Evolutionary conservation across 1,139 yeast species (phyloP).

Genomic region (Candida tetrigidarum): DNA sequence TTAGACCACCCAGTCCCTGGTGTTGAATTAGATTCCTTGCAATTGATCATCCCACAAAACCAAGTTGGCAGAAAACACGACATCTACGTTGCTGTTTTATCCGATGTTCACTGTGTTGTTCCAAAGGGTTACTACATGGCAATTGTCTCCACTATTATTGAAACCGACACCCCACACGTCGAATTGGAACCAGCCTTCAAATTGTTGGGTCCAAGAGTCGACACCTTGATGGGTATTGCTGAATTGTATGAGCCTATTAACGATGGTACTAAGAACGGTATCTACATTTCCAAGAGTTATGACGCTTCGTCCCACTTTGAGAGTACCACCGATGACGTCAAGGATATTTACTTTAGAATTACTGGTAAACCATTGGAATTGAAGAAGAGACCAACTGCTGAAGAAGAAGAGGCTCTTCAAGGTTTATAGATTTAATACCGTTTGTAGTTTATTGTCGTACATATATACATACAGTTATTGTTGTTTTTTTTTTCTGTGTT

Average conservation of each 20-base stretch:
- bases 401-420: slow-evolving; percentile 55
- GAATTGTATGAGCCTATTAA: slow-evolving; percentile 86
- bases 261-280: slow-evolving; percentile 80
- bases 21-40: slow-evolving; percentile 89
- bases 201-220: slow-evolving; percentile 75
- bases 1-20: slow-evolving; percentile 88
- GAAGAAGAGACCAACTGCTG: slow-evolving; percentile 69
- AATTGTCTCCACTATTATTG: slow-evolving; percentile 92
- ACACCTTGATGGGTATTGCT: slow-evolving; percentile 95
- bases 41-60: slow-evolving; percentile 94
- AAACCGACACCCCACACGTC: slow-evolving; percentile 90
- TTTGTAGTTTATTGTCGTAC: no score
- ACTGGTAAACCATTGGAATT: slow-evolving; percentile 91
- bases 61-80: slow-evolving; percentile 94
- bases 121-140: slow-evolving; percentile 92
- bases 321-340: slow-evolving; percentile 94
- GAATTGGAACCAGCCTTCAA: slow-evolving; percentile 96
- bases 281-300: slow-evolving; percentile 85
- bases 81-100: slow-evolving; percentile 89
- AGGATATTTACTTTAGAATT: slow-evolving; percentile 89
- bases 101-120: slow-evolving; percentile 89
- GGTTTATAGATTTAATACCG: slow-evolving; percentile 24
- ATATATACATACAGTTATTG: no score
- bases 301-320: slow-evolving; percentile 97
- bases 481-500: background rate